Base-by-base conservation (phyloP, 2,329 filamentous ascomycete species). In the Apiospora rasikravindrae region DNA sequence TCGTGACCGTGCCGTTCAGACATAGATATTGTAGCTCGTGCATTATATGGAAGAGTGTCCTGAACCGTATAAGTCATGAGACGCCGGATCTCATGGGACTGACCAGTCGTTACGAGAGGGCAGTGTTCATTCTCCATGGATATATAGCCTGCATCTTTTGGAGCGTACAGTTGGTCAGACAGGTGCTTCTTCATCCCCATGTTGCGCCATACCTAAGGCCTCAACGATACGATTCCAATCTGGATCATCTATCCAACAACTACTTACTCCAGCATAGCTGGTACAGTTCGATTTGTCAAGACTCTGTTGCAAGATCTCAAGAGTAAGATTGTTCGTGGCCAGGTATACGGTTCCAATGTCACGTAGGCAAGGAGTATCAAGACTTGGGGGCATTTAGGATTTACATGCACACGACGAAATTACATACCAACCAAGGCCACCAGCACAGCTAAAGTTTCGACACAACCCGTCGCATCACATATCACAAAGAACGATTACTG, bases 401-500 rank as follows among this genome's bases (percentile, higher is more conserved):
- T 14, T 40, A 40, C 33, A n/a, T 40, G 2, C 5, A 11, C 37
- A 22, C 33, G n/a, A 64, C 19, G 11, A 5, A 40, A 33, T 40
- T 40, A 64, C 33, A 64, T 40, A 10, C 19, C 22, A 22, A 13
- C 29, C 19, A 11, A 61, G 53, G 19, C 29, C 4, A 61, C 19
- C 19, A 14, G 37, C 10, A 61, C 29, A 22, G 29, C 19, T n/a
- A 8, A 37, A n/a, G 53, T 37, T n/a, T 22, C 19, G 53, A 37
- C 29, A 61, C 29, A n/a, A 7, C 19, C 19, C n/a, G 19, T 10
- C 19, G n/a, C 4, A n/a, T 64, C 19, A 13, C 33, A 37, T n/a
- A 33, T 64, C 57, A 64, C 57, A 64, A 40, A 64, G 57, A 64
- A n/a, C 4, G 33, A 14, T 64, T 64, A 40, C 57, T 64, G 57